Evolutionary conservation across 495 filamentous ascomycete species (phyloP), one percentile per base, ranked within the genome.

Genomic region (Tetracladium marchalianum): DNA sequence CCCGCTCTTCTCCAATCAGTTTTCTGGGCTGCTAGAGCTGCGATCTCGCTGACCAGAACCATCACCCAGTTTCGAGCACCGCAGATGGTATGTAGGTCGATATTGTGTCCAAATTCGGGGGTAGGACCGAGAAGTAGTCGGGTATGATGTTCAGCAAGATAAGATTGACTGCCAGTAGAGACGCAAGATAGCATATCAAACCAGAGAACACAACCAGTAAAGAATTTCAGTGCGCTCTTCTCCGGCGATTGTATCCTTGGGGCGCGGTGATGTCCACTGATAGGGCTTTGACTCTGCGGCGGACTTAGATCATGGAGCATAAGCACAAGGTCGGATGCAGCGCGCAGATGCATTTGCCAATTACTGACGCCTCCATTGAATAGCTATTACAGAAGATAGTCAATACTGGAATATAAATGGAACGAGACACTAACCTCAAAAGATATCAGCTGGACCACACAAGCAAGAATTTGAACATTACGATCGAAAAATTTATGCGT

Each of bases 391-490:
- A 1, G 15, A 34, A 33, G 4, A 13, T 1, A 11, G 19, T 33
- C 27, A 44, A 19, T 12, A 34, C 13, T 34, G 13, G 17, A 5
- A 16, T 34, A 1, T 1, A 2, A 34, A 16, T 4, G 13, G 12
- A 18, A 17, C 7, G 27, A 34, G 5, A 16, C 6, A 24, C 39
- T 27, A 4, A 50, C 41, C 19, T 50, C 47, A 39, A 50, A 35
- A 5, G 47, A 44, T 15, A 37, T 19, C n/a, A 50, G 15, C 19
- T 50, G 47, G 17, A 50, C 35, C 33, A 41, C 44, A 27, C 47
- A 50, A n/a, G 47, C 47, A 8, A 50, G 39, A 35, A 44, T 50
- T 6, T 50, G 38, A 22, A 50, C 35, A 31, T 39, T 39, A 10
- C 33, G 8, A 13, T 39, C 44, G 11, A 50, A 35, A 12, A 39